These are phyloP conservation scores for Daldinia eschscholtzii DNA, from an alignment of 2,329 filamentous ascomycete species.

Conservation along the genomic window DNA sequence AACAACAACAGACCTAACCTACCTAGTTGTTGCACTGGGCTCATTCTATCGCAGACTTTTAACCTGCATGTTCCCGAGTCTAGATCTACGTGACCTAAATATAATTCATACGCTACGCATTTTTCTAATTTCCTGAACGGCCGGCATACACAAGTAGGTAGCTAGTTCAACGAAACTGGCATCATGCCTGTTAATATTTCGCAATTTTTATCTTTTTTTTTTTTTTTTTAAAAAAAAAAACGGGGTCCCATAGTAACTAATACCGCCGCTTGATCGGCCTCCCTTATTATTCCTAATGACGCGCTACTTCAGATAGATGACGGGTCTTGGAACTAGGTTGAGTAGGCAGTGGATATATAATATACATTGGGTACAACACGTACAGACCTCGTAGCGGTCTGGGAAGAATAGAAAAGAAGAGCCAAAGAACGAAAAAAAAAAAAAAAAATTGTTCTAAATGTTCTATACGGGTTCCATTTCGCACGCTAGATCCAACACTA, in stretches of 20 bases:
- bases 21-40: slow-evolving; percentile 15
- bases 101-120: slow-evolving; percentile 6
- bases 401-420: too few relatives aligned
- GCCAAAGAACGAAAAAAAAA: not conserved
- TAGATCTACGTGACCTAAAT: slow-evolving; percentile 30
- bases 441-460: not conserved
- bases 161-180: not conserved
- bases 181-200: slow-evolving; percentile 5
- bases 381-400: not conserved
- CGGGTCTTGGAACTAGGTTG: not conserved
- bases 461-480: not conserved
- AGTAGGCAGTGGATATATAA: not conserved
- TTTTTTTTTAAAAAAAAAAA: not conserved
- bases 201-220: not conserved
- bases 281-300: not conserved
- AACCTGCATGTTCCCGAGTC: slow-evolving; percentile 38
- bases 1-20: too few relatives aligned
- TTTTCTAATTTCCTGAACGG: slow-evolving; percentile 11
- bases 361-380: not conserved
- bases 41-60: slow-evolving; percentile 30
- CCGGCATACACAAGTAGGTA: not conserved
- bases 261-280: not conserved
- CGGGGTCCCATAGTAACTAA: not conserved
- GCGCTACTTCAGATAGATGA: slow-evolving; percentile 5
- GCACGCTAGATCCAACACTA: not conserved